Evolutionary conservation across 2,329 filamentous ascomycete species (phyloP).

Genomic region (Apiospora malaysiana): DNA sequence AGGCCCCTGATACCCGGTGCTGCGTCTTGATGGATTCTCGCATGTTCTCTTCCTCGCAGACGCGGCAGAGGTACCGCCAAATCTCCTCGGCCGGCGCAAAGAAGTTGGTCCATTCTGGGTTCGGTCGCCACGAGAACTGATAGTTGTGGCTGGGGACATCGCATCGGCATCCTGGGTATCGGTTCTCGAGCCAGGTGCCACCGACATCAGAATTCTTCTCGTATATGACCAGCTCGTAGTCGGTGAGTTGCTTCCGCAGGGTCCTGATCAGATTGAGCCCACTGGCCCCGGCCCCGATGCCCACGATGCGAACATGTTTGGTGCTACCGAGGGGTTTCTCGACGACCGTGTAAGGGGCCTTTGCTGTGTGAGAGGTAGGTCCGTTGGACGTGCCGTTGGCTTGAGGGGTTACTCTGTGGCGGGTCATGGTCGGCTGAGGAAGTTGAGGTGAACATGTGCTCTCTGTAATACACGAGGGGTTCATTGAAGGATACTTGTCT

Average conservation of each 20-base stretch:
- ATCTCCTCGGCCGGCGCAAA: slow-evolving; percentile 63
- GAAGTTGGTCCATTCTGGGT: slow-evolving; percentile 64
- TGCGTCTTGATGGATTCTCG: slow-evolving; percentile 48
- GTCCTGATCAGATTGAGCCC: slow-evolving; percentile 53
- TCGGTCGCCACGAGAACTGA: slow-evolving; percentile 66
- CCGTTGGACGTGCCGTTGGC: slow-evolving; percentile 26
- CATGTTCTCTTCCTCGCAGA: slow-evolving; percentile 56
- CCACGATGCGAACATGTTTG: slow-evolving; percentile 49
- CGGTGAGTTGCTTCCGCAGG: slow-evolving; percentile 47
- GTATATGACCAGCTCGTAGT: slow-evolving; percentile 56
- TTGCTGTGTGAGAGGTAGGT: slow-evolving; percentile 21
- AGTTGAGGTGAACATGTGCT: slow-evolving; percentile 19
- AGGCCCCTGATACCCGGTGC: slow-evolving; percentile 49
- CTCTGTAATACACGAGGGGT: background rate
- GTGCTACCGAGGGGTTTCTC: slow-evolving; percentile 46
- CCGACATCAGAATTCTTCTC: slow-evolving; percentile 62
- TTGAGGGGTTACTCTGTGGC: slow-evolving; percentile 30
- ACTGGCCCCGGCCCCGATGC: slow-evolving; percentile 51
- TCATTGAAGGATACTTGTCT: background rate
- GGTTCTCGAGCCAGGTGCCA: slow-evolving; percentile 65
- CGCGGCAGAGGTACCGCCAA: slow-evolving; percentile 54
- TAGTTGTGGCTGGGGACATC: slow-evolving; percentile 67
- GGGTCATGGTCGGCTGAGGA: slow-evolving; percentile 35
- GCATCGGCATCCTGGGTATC: slow-evolving; percentile 63
- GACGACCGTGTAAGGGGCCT: slow-evolving; percentile 40